Conservation (phyloP, 441 rosid genomes). For the Erysimum cheiri region DNA sequence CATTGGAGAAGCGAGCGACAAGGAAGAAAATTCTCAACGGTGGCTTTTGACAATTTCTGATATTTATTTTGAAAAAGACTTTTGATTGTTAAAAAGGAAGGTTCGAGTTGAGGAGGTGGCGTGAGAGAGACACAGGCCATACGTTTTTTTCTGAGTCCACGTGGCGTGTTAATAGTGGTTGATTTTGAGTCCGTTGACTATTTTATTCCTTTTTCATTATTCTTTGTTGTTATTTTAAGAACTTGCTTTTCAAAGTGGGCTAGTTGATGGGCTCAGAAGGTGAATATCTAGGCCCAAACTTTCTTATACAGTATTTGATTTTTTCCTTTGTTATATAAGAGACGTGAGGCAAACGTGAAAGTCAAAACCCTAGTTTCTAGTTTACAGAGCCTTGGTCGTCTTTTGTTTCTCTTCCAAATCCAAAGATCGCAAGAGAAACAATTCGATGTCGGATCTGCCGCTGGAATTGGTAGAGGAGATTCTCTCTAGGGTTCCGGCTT, state of each 20-base stretch:
- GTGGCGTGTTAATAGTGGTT: constrained; percentile 24
- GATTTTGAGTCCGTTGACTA: constrained; percentile 21
- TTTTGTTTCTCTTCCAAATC: no score
- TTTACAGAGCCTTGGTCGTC: no score
- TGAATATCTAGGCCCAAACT: background rate
- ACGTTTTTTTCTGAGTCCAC: constrained; percentile 6
- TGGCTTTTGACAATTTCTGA: constrained; percentile 21
- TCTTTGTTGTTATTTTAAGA: background rate
- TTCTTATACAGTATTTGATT: no score
- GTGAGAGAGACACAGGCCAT: constrained; percentile 35
- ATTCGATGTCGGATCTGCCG: no score
- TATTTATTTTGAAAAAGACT: background rate
- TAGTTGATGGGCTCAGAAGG: background rate
- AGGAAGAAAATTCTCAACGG: background rate
- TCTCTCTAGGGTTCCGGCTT: no score
- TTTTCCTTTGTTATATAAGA: no score
- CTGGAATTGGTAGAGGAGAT: no score
- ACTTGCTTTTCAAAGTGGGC: background rate
- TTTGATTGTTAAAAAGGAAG: constrained; percentile 2
- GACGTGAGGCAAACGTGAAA: no score
- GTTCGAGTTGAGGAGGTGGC: constrained; percentile 34
- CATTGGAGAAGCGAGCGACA: constrained; percentile 48
- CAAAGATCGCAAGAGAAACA: no score
- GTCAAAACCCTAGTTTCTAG: no score
- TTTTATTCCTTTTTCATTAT: background rate